Percentiles rank a stretch among this genome's conserved stretches.
These are phyloP conservation scores for Candida vaughaniae DNA, from an alignment of 805 yeast species.

Conservation along the genomic window DNA sequence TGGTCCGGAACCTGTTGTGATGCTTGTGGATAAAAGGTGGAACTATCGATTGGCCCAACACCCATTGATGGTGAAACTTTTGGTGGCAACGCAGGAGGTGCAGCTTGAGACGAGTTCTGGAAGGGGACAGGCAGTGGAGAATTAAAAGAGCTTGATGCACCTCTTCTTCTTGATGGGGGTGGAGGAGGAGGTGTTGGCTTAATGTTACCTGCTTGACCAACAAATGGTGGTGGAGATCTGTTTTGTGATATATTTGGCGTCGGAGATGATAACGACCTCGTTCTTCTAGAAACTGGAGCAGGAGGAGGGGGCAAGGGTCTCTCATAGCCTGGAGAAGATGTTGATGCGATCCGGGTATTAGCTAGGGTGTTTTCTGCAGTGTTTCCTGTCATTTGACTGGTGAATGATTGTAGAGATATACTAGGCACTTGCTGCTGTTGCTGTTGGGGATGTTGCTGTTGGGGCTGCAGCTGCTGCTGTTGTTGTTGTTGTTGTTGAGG, in stretches of 20 bases:
- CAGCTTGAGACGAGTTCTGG: background rate
- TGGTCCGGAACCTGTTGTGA: conserved; percentile 16
- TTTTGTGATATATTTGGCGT: conserved; percentile 20
- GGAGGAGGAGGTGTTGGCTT: conserved; percentile 39
- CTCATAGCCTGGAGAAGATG: conserved; percentile 22
- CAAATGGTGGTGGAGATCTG: conserved; percentile 6
- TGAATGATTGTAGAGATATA: conserved; percentile 38
- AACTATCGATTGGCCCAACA: background rate
- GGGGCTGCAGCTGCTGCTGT: conserved; percentile 14
- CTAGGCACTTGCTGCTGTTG: conserved; percentile 21
- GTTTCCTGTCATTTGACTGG: conserved; percentile 41
- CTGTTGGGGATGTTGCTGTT: conserved; percentile 12
- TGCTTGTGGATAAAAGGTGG: conserved; percentile 19
- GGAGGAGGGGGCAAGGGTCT: conserved; percentile 13
- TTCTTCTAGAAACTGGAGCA: conserved; percentile 24
- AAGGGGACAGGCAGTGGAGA: conserved; percentile 9
- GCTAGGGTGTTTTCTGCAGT: conserved; percentile 32
- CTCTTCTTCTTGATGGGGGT: conserved; percentile 38
- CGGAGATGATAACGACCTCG: conserved; percentile 37
- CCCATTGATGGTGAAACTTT: conserved; percentile 4
- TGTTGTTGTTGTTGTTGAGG: conserved; percentile 12
- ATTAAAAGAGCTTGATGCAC: conserved; percentile 13
- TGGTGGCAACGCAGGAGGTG: conserved; percentile 9
- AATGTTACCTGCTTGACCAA: conserved; percentile 7
- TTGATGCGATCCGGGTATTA: conserved; percentile 30